Percentiles rank a stretch among this genome's conserved stretches.
phyloP scores from a whole-genome alignment of 164 flowering plant species.

The Cinnamomum chago region DNA sequence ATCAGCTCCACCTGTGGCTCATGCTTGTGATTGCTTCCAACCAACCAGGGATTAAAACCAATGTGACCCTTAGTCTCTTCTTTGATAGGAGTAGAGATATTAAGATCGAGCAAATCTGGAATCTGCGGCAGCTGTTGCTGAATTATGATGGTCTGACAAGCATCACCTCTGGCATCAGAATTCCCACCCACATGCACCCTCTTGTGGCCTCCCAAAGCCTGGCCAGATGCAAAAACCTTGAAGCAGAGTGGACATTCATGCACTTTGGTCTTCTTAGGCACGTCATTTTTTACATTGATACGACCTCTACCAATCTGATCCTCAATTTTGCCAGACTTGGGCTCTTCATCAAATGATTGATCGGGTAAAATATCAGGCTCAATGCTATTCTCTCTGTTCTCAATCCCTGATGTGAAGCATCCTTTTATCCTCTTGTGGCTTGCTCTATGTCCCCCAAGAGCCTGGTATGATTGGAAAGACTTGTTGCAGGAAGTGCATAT shows the following conservation, averaged over 20 bases:
- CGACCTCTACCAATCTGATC: background rate
- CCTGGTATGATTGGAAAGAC: conserved; percentile 49
- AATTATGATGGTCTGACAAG: conserved; percentile 20
- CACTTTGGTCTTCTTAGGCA: conserved; percentile 32
- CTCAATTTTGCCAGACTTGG: conserved; percentile 14
- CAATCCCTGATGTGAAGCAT: conserved; percentile 28
- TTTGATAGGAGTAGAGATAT: conserved; percentile 55
- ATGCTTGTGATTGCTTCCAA: conserved; percentile 21
- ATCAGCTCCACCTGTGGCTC: conserved; percentile 24
- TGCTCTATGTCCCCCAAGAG: conserved; percentile 59
- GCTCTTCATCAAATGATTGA: conserved; percentile 19
- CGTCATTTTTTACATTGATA: conserved; percentile 13
- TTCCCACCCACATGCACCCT: conserved; percentile 49
- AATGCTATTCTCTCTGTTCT: conserved; percentile 40
- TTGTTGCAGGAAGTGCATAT: conserved; percentile 48
- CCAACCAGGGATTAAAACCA: conserved; percentile 29
- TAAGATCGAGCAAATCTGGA: conserved; percentile 49
- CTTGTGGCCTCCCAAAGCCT: conserved; percentile 79
- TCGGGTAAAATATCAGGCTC: conserved; percentile 25
- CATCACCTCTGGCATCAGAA: conserved; percentile 16
- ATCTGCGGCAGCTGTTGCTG: conserved; percentile 24
- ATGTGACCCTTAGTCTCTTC: conserved; percentile 28
- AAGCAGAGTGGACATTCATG: conserved; percentile 57
- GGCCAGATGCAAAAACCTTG: conserved; percentile 57
- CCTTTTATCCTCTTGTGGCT: conserved; percentile 43